Conservation (phyloP, 345 rosid species). For the Moricandia moricandioides region DNA sequence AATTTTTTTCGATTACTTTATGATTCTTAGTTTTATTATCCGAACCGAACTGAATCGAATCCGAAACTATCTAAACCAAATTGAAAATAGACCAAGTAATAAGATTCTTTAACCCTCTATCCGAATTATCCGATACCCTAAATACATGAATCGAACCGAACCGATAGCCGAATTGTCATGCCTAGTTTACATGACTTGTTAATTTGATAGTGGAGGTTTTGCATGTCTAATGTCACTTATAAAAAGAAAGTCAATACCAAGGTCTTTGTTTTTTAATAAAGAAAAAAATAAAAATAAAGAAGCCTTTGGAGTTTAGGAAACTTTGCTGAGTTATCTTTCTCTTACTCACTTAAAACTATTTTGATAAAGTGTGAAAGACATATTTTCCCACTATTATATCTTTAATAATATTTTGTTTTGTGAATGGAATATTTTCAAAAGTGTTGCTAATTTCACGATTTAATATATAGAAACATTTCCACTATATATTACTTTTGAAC, state of each 20-base stretch:
- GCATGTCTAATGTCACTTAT: slow-evolving; percentile 34
- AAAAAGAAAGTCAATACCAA: slow-evolving; percentile 9
- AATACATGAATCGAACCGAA: too few relatives aligned
- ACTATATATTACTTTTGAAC: too few relatives aligned
- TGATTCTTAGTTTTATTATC: too few relatives aligned
- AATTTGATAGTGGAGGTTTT: slow-evolving; percentile 20
- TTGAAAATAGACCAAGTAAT: too few relatives aligned
- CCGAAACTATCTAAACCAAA: too few relatives aligned
- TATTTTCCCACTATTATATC: neutral
- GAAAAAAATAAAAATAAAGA: too few relatives aligned
- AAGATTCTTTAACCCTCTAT: too few relatives aligned
- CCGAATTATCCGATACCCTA: too few relatives aligned
- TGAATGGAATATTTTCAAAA: neutral
- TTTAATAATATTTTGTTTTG: neutral
- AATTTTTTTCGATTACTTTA: too few relatives aligned
- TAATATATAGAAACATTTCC: neutral
- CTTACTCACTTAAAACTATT: neutral
- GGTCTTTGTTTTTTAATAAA: neutral
- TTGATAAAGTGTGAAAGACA: neutral
- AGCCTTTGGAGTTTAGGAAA: neutral
- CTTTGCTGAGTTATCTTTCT: neutral
- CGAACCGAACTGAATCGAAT: too few relatives aligned
- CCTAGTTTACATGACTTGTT: slow-evolving; percentile 10
- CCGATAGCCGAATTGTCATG: too few relatives aligned
- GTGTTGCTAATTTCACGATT: neutral